These are phyloP conservation scores for Pseudopithomyces maydicus DNA, from an alignment of 2,329 filamentous ascomycete genomes.

Conservation along the genomic window DNA sequence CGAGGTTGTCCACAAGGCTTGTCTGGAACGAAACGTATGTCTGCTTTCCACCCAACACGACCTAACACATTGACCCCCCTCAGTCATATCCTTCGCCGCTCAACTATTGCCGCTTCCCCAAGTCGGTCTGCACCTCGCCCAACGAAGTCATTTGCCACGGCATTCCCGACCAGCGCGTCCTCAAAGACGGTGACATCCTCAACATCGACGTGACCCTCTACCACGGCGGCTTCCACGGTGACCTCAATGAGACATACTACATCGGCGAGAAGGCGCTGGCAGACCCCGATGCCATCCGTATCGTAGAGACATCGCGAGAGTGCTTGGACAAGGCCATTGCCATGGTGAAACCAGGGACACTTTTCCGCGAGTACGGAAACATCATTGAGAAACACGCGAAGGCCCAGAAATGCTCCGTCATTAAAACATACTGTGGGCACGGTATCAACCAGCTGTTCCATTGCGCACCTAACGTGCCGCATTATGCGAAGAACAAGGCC, in stretches of 20 bases:
- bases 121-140: slow-evolving; percentile 93
- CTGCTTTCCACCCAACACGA: neutral
- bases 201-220: slow-evolving; percentile 97
- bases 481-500: slow-evolving; percentile 98
- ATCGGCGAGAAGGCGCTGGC: slow-evolving; percentile 85
- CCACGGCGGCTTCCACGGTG: slow-evolving; percentile 92
- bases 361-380: slow-evolving; percentile 92
- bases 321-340: slow-evolving; percentile 90
- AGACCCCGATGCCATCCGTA: slow-evolving; percentile 83
- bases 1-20: slow-evolving; percentile 92
- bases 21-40: slow-evolving; percentile 86
- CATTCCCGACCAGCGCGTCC: slow-evolving; percentile 86
- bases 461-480: slow-evolving; percentile 89
- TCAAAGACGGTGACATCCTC: slow-evolving; percentile 92
- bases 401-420: slow-evolving; percentile 80
- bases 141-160: slow-evolving; percentile 99
- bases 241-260: slow-evolving; percentile 98
- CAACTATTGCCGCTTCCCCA: slow-evolving; percentile 96
- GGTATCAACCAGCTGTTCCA: slow-evolving; percentile 95
- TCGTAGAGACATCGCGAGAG: slow-evolving; percentile 88
- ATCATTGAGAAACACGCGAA: slow-evolving; percentile 96
- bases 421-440: slow-evolving; percentile 95
- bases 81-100: slow-evolving; percentile 93
- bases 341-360: slow-evolving; percentile 87
- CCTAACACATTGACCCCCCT: slow-evolving; percentile 18